Conservation (phyloP, 2,329 filamentous ascomycete species). For the Nakataea oryzae region DNA sequence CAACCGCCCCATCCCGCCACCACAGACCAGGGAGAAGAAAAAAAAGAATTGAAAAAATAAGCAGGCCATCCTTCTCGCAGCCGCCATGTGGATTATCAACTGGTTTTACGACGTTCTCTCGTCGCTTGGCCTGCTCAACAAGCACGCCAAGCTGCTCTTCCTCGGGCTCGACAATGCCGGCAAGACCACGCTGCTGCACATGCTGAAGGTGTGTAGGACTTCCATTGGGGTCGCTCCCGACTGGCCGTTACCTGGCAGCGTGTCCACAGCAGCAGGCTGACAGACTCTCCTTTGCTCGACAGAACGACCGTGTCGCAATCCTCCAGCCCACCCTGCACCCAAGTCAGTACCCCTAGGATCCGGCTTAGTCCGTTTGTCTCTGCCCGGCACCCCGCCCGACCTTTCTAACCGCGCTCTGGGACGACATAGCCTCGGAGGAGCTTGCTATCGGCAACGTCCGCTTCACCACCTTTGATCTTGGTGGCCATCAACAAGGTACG, state of each 20-base stretch:
- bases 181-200: slow-evolving; percentile 88
- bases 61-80: neutral
- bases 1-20: neutral
- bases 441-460: slow-evolving; percentile 86
- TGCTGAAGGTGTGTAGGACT: slow-evolving; percentile 66
- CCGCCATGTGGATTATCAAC: slow-evolving; percentile 84
- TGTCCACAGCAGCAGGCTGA: neutral
- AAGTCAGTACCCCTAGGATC: slow-evolving; percentile 44
- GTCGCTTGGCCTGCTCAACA: slow-evolving; percentile 81
- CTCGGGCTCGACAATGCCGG: slow-evolving; percentile 89
- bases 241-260: too few relatives aligned
- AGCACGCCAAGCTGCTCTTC: slow-evolving; percentile 91
- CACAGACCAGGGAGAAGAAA: neutral
- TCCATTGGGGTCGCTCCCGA: neutral
- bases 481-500: slow-evolving; percentile 83
- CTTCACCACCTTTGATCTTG: slow-evolving; percentile 90
- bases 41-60: neutral
- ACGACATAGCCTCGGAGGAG: slow-evolving; percentile 66
- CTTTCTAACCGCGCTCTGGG: neutral
- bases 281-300: slow-evolving; percentile 7
- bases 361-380: neutral
- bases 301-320: slow-evolving; percentile 90
- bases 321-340: slow-evolving; percentile 86
- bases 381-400: neutral
- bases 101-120: slow-evolving; percentile 94